Evolutionary conservation across 306 rosid genomes (phyloP).

Genomic region (Cajanus cajan): DNA sequence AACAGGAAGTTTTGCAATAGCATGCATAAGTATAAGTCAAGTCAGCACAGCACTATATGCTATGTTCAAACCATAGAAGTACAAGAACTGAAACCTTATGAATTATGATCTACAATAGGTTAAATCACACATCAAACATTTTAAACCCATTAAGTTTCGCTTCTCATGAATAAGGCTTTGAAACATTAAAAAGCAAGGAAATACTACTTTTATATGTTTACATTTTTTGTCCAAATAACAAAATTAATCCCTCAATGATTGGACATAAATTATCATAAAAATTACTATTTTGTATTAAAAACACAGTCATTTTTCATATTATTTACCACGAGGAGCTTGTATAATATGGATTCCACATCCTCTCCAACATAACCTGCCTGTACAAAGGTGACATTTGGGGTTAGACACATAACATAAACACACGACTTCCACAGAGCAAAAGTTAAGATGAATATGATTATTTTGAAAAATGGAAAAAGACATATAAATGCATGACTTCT

Average conservation of each 20-base stretch:
- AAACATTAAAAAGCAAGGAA: neutral
- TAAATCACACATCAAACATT: neutral
- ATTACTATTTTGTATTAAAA: neutral
- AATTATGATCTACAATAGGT: neutral
- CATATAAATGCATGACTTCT: neutral
- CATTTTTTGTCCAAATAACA: constrained; percentile 16
- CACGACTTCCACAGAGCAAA: constrained; percentile 6
- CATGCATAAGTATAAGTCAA: neutral
- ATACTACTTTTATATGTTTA: neutral
- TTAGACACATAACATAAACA: constrained; percentile 23
- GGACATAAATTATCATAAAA: constrained; percentile 19
- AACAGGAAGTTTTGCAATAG: neutral
- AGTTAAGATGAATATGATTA: neutral
- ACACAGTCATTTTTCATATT: neutral
- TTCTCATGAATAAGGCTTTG: constrained; percentile 3
- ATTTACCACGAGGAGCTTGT: constrained; percentile 87
- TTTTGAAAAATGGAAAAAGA: neutral
- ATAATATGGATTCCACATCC: constrained; percentile 94
- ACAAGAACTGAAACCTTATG: constrained; percentile 19
- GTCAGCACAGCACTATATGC: neutral
- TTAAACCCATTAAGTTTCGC: neutral
- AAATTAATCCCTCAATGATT: neutral
- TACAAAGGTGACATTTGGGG: constrained; percentile 24
- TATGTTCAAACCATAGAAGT: constrained; percentile 4
- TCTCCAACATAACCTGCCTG: constrained; percentile 99